Percentiles rank a stretch among this genome's conserved stretches.
These are phyloP conservation scores for Edaphochlamys debaryana DNA, from an alignment of 139 green algal genomes.

Conservation along the genomic window DNA sequence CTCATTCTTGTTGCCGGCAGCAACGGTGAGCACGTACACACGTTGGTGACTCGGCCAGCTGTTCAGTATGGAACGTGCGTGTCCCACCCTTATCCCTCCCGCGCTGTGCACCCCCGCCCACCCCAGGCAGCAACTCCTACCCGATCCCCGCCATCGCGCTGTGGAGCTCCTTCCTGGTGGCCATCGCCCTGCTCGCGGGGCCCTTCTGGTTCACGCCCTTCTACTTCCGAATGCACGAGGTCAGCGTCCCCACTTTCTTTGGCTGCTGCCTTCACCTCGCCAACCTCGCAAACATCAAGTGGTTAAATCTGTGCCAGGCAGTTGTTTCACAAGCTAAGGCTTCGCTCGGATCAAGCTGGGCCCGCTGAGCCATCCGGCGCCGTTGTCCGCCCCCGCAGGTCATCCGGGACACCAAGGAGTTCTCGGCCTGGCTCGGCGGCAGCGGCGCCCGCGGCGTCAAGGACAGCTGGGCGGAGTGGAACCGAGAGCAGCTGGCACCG, in stretches of 20 bases:
- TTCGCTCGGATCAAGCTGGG: too few relatives aligned
- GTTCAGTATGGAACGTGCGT: too few relatives aligned
- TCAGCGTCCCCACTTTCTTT: too few relatives aligned
- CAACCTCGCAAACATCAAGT: too few relatives aligned
- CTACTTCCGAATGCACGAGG: constrained; percentile 62
- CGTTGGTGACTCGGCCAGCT: too few relatives aligned
- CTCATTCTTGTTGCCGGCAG: too few relatives aligned
- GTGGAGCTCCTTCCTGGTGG: constrained; percentile 72
- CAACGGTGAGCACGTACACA: too few relatives aligned
- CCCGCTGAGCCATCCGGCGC: too few relatives aligned
- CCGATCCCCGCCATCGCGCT: constrained; percentile 37
- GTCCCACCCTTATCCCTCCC: not conserved
- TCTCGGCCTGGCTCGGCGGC: not conserved
- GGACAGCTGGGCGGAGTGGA: constrained; percentile 2
- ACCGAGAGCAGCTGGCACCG: not conserved
- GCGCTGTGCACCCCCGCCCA: not conserved
- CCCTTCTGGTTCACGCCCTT: constrained; percentile 84
- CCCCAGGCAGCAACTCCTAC: not conserved
- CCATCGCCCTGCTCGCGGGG: constrained; percentile 61
- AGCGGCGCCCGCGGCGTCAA: not conserved
- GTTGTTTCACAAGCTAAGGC: too few relatives aligned
- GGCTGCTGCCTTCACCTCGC: too few relatives aligned
- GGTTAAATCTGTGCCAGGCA: too few relatives aligned
- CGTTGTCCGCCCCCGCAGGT: too few relatives aligned
- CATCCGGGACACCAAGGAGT: not conserved